Conservation (phyloP, 257 asterid species). For the Salvia hispanica region DNA sequence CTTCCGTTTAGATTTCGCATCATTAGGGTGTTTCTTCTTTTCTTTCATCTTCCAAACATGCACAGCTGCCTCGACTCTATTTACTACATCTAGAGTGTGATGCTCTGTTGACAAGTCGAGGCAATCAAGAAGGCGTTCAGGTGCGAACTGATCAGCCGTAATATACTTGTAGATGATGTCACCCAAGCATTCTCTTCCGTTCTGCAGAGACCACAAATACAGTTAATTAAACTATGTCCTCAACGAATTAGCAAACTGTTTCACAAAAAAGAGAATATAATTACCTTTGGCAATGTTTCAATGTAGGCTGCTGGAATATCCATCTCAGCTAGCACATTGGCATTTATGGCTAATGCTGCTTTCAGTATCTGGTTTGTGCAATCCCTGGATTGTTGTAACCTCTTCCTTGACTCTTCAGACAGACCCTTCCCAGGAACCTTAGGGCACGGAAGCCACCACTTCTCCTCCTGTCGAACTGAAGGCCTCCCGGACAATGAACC, state of each 20-base stretch:
- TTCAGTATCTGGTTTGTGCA: constrained; percentile 93
- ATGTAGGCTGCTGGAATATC: constrained; percentile 84
- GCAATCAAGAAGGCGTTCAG: constrained; percentile 85
- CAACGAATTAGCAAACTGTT: not conserved
- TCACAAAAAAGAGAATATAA: constrained; percentile 1
- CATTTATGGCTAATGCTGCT: constrained; percentile 93
- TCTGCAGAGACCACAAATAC: constrained; percentile 45
- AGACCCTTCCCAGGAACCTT: constrained; percentile 88
- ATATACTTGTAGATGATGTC: constrained; percentile 80
- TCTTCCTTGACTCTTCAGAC: constrained; percentile 79
- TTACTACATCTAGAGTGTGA: constrained; percentile 78
- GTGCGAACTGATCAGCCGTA: constrained; percentile 86
- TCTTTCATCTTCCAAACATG: constrained; percentile 85
- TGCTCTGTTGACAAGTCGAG: constrained; percentile 92
- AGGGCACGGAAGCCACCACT: constrained; percentile 99
- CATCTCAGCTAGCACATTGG: constrained; percentile 90
- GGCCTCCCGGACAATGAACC: constrained; percentile 67
- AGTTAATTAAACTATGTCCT: not conserved
- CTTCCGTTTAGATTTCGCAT: constrained; percentile 55
- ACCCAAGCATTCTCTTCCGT: constrained; percentile 82
- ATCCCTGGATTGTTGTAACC: constrained; percentile 91
- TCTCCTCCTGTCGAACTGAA: constrained; percentile 93
- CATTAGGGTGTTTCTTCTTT: constrained; percentile 56
- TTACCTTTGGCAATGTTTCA: constrained; percentile 92
- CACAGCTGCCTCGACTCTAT: constrained; percentile 87